Conservation (phyloP, 257 asterid genomes). For the Plantago major region DNA sequence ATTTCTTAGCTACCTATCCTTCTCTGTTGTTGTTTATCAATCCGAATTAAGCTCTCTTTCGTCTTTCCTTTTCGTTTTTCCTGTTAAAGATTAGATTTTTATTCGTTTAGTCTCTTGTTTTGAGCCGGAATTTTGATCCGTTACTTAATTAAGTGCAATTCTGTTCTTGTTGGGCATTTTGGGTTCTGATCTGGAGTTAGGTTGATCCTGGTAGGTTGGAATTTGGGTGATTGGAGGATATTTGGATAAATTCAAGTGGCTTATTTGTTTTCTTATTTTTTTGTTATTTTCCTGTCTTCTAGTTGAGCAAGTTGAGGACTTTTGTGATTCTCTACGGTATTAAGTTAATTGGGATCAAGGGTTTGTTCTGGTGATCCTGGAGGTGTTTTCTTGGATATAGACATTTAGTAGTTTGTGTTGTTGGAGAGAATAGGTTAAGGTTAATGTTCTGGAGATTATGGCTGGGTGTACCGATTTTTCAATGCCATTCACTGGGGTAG, state of each 20-base stretch:
- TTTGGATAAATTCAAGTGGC: conserved; percentile 16
- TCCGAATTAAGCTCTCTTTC: conserved; percentile 11
- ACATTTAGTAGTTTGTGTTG: too few species aligned
- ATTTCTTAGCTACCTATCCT: conserved; percentile 11
- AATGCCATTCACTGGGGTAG: conserved; percentile 34
- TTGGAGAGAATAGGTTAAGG: background rate
- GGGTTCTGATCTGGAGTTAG: conserved; percentile 28
- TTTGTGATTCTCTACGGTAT: conserved; percentile 15
- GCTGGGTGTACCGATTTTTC: conserved; percentile 67
- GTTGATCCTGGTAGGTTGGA: background rate
- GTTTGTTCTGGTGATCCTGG: too few species aligned
- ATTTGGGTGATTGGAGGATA: conserved; percentile 22
- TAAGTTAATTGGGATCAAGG: too few species aligned
- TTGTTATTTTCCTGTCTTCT: background rate
- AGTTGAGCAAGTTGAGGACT: conserved; percentile 5
- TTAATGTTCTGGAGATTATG: conserved; percentile 49
- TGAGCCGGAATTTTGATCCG: conserved; percentile 13
- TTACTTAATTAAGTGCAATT: conserved; percentile 11
- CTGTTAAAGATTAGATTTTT: conserved; percentile 18
- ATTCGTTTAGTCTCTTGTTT: conserved; percentile 12
- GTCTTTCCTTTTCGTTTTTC: background rate
- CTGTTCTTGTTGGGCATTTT: conserved; percentile 11
- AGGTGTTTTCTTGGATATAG: too few species aligned
- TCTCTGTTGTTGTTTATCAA: background rate
- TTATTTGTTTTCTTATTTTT: background rate